These are phyloP conservation scores for Botrytis paeoniae DNA, from an alignment of 2,329 filamentous ascomycete species.

Conservation along the genomic window DNA sequence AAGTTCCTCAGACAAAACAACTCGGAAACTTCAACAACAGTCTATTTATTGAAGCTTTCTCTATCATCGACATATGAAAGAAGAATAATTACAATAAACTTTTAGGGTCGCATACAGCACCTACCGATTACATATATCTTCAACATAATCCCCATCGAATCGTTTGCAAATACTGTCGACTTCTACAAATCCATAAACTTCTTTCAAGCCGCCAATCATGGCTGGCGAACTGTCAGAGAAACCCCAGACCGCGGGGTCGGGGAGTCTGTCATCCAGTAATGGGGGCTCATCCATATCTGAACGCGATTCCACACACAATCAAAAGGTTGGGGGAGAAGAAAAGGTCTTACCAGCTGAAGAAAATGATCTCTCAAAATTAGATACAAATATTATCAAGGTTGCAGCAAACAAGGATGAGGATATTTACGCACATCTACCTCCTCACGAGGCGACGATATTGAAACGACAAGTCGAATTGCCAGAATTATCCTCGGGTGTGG, in stretches of 20 bases:
- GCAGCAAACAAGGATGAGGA: constrained; percentile 43
- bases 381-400: constrained; percentile 38
- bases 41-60: neutral
- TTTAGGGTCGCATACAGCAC: neutral
- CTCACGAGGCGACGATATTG: constrained; percentile 64
- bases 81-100: neutral
- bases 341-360: constrained; percentile 60
- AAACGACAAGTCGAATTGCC: constrained; percentile 66
- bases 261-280: constrained; percentile 27
- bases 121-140: neutral
- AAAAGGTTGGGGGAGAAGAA: constrained; percentile 43
- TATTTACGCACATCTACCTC: constrained; percentile 59
- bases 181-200: neutral
- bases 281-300: constrained; percentile 26
- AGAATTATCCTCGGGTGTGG: constrained; percentile 60
- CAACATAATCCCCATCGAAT: neutral
- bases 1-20: neutral
- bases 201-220: constrained; percentile 31
- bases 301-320: constrained; percentile 25
- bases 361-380: constrained; percentile 49
- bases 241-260: constrained; percentile 25
- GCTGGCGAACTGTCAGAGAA: constrained; percentile 34
- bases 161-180: neutral
- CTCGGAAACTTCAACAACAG: neutral
- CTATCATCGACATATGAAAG: neutral